Percentiles rank a stretch among this genome's conserved stretches.
phyloP scores from a whole-genome alignment of 148 eudicot species.

The Dysphania ambrosioides region DNA sequence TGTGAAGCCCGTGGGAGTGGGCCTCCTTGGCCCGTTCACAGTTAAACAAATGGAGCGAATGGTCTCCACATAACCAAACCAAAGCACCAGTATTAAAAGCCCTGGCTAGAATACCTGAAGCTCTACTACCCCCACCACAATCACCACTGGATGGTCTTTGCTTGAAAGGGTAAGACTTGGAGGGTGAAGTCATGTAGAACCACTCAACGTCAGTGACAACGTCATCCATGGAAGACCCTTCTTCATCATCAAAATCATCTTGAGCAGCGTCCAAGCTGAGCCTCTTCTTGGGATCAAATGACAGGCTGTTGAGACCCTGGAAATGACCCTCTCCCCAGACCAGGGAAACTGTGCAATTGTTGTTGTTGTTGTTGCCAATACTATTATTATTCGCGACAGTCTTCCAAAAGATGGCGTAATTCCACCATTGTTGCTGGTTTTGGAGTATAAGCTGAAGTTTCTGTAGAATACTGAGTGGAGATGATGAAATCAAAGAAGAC shows the following conservation, averaged over 20 bases:
- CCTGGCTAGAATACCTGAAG: constrained; percentile 43
- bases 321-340: constrained; percentile 75
- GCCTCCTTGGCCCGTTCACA: constrained; percentile 82
- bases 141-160: too few relatives aligned
- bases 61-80: constrained; percentile 58
- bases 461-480: constrained; percentile 22
- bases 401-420: constrained; percentile 82
- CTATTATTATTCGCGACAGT: constrained; percentile 13
- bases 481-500: not conserved
- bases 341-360: constrained; percentile 23
- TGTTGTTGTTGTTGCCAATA: constrained; percentile 13
- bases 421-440: constrained; percentile 53
- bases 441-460: constrained; percentile 48
- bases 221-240: constrained; percentile 3
- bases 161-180: constrained; percentile 21
- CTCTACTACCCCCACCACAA: constrained; percentile 15
- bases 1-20: constrained; percentile 55
- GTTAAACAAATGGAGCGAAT: constrained; percentile 37
- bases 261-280: constrained; percentile 15
- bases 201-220: constrained; percentile 50
- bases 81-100: constrained; percentile 43
- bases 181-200: constrained; percentile 65
- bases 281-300: constrained; percentile 26
- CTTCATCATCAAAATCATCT: constrained; percentile 2
- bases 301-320: constrained; percentile 40